Evolutionary conservation across 2,329 filamentous ascomycete species (phyloP), one percentile per base, ranked within the genome.

Genomic region (Coniochaeta sp.): DNA sequence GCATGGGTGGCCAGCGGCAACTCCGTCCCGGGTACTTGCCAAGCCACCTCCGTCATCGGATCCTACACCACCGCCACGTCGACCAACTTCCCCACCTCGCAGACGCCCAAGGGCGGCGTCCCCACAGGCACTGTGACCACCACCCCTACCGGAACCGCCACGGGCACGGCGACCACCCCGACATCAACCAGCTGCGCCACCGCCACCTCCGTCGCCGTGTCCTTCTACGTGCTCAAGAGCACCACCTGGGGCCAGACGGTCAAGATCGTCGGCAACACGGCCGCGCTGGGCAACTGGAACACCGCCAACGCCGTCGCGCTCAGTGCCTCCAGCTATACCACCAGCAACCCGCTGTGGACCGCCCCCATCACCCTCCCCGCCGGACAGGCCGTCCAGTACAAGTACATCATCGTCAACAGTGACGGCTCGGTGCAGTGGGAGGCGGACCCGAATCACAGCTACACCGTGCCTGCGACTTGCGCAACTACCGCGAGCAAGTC

Each of bases 161-260:
- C 52, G 18, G 32, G 24, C 8, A 53, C 52, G 6, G 56, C 59
- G 10, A 53, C 59, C 6, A 56, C 59, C 1, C 51, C 60, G 2
- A 64, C 61, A 0, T 57, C 67, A 1, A 62, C 68, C 10, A 53
- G 63, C 31, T 78, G 74, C 60, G 53, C 69, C 14, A 58, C 64
- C 9, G 65, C 69, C 1, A 67, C 72, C 0, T 66, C 73, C 0
- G 76, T 86, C 6, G 70, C 78, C 0, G 79, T 90, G 7, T 81
- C 81, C 0, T 89, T 90, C 67, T 71, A 81, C 47, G 80, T 77
- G 55, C 61, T 73, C 1, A 81, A 76, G 18, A 73, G 69, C 1
- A 89, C 86, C 0, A 62, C 61, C 2, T 81, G 65, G 48, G 86
- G 86, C 4, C 75, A 89, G 64, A 82, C 75, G 8, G 74, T 91